These are phyloP conservation scores for Fusarium sp. DNA, from an alignment of 2,329 filamentous ascomycete genomes.

Conservation along the genomic window DNA sequence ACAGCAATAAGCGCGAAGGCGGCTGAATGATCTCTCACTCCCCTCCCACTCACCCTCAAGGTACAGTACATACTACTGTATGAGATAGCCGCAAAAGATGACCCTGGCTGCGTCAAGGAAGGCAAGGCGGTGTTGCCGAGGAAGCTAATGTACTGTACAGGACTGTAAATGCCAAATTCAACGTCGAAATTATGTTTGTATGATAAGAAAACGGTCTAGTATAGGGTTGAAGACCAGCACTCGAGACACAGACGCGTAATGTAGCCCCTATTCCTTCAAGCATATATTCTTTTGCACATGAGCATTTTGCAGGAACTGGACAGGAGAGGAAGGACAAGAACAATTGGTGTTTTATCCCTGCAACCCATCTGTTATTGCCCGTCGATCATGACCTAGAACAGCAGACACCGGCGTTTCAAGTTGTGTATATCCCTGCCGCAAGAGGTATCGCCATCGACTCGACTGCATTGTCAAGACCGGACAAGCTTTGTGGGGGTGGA, in stretches of 20 bases:
- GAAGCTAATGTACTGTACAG: not conserved
- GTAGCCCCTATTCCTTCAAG: slow-evolving; percentile 23
- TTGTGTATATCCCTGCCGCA: slow-evolving; percentile 50
- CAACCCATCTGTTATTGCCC: slow-evolving; percentile 21
- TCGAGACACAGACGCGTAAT: slow-evolving; percentile 35
- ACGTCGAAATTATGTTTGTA: slow-evolving; percentile 3
- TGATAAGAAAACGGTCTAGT: slow-evolving; percentile 4
- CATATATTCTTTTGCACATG: slow-evolving; percentile 7
- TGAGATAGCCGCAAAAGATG: slow-evolving; percentile 32
- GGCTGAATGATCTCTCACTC: slow-evolving; percentile 30
- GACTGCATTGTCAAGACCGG: slow-evolving; percentile 54
- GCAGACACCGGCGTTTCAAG: slow-evolving; percentile 54
- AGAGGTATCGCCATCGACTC: slow-evolving; percentile 42
- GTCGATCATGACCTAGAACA: slow-evolving; percentile 47
- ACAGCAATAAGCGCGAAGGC: slow-evolving; percentile 38
- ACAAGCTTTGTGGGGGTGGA: slow-evolving; percentile 56
- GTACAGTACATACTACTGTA: not conserved
- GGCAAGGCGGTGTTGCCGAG: slow-evolving; percentile 24
- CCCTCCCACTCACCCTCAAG: slow-evolving; percentile 7
- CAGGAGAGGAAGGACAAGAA: slow-evolving; percentile 9
- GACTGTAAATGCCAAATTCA: slow-evolving; percentile 3
- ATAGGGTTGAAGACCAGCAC: not conserved
- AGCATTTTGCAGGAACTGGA: slow-evolving; percentile 1
- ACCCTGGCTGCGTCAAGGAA: slow-evolving; percentile 5
- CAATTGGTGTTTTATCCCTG: slow-evolving; percentile 20